Evolutionary conservation across 345 rosid species (phyloP), one percentile per base, ranked within the genome.

Genomic region (Dovyalis caffra): DNA sequence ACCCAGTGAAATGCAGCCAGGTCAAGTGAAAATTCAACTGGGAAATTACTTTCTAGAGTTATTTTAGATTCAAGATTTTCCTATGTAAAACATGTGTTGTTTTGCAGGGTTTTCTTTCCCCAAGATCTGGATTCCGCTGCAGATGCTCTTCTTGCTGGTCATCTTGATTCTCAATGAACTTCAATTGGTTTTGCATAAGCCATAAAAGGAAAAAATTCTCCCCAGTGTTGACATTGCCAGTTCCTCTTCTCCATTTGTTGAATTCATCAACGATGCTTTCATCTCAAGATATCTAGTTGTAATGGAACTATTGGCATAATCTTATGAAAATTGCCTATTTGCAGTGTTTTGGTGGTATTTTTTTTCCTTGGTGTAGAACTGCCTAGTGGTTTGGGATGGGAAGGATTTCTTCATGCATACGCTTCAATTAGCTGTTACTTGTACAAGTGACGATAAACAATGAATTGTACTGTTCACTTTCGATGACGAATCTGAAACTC

Each of bases 51-150:
- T 23, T 49, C 18, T 33, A 33, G 20, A 8, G 21, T 72, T 40
- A 35, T 25, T 57, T 66, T 69, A 10, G 63, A 6, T 66, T 14
- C 1, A 21, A 45, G 21, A 60, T 61, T 64, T 60, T 53, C 9
- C 10, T 49, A 25, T 38, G 56, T 45, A 20, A 20, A 31, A 51
- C 64, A 45, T 29, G 4, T 58, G 57, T 43, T 74, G 65, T 32
- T 68, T n/a, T 82, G 88, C 87, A 92, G 98, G 82, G 91, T 95
- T 72, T 95, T 95, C 90, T 95, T 93, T 87, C 98, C 96, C 74
- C 93, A 89, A 3, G 99, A 95, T 70, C 73, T 85, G 82, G 97
- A 90, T 82, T 79, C 95, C 15, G 87, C 91, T 11, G 95, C 92
- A 56, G 91, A 91, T 79, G 91, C 97, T 74, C 75, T 90, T 72